A percentile compares a stretch with the other conserved stretches of the same genome.
Conservation (phyloP, 202 grass and related monocot species). For the Dendrocalamus latiflorus region DNA sequence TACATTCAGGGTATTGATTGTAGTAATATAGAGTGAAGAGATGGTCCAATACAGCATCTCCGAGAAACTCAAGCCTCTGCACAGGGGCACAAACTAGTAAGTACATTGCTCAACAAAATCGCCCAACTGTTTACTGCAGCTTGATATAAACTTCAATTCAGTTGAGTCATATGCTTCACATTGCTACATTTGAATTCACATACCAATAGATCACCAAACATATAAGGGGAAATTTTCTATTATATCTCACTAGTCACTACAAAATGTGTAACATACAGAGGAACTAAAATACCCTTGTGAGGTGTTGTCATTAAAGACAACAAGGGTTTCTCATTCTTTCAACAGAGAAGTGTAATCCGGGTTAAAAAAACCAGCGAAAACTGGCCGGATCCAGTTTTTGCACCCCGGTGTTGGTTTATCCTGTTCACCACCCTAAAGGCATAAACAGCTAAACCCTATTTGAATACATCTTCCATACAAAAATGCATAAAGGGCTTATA, state of each 20-base stretch:
- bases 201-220: neutral
- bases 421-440: neutral
- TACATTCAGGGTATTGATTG: conserved; percentile 53
- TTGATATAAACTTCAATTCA: conserved; percentile 2
- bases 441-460: neutral
- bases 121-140: neutral
- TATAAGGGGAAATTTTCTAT: neutral
- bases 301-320: too few relatives aligned
- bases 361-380: neutral
- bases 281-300: too few relatives aligned
- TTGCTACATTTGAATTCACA: neutral
- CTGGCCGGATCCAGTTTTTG: neutral
- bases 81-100: neutral
- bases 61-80: conserved; percentile 86
- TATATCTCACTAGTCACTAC: neutral
- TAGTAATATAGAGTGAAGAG: conserved; percentile 63
- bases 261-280: too few relatives aligned
- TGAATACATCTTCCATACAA: neutral
- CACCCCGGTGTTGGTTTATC: neutral
- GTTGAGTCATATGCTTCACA: neutral
- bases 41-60: conserved; percentile 70
- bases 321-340: too few relatives aligned
- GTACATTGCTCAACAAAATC: neutral
- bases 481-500: neutral
- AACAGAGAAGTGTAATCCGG: too few relatives aligned